Percentiles rank a stretch among this genome's conserved stretches.
These are phyloP conservation scores for Starmerella asiatica DNA, from an alignment of 805 yeast species.

Conservation along the genomic window DNA sequence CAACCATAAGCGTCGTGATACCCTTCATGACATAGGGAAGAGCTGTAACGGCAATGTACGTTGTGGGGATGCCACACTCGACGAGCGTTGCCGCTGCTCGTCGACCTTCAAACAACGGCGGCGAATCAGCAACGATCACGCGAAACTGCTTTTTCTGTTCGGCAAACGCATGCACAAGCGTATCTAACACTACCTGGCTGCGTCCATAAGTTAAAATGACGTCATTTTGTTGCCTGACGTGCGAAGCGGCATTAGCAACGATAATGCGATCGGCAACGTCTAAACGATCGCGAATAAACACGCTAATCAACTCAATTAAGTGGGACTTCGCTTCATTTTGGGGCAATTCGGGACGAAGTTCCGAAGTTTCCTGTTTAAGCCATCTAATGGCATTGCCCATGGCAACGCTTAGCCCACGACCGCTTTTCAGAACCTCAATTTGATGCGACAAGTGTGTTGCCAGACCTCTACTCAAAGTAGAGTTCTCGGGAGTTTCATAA, in stretches of 20 bases:
- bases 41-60: conserved; percentile 69
- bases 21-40: conserved; percentile 69
- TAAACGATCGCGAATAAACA: conserved; percentile 70
- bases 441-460: conserved; percentile 81
- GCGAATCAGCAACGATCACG: conserved; percentile 78
- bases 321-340: conserved; percentile 54
- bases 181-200: conserved; percentile 65
- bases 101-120: conserved; percentile 90
- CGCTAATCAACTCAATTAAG: conserved; percentile 57
- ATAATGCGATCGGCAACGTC: conserved; percentile 73
- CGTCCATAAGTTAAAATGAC: conserved; percentile 81
- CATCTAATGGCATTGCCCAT: conserved; percentile 98
- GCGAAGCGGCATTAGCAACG: conserved; percentile 63
- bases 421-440: conserved; percentile 79
- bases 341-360: conserved; percentile 56
- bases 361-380: conserved; percentile 87
- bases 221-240: conserved; percentile 54
- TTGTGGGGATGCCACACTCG: conserved; percentile 49
- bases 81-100: conserved; percentile 54
- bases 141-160: conserved; percentile 53
- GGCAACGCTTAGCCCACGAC: conserved; percentile 79
- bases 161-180: conserved; percentile 53
- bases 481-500: conserved; percentile 72
- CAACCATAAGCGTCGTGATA: conserved; percentile 81
- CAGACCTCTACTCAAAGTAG: conserved; percentile 74